Base-by-base conservation (phyloP, 2,329 filamentous ascomycete genomes). In the Paraphoma sp. region DNA sequence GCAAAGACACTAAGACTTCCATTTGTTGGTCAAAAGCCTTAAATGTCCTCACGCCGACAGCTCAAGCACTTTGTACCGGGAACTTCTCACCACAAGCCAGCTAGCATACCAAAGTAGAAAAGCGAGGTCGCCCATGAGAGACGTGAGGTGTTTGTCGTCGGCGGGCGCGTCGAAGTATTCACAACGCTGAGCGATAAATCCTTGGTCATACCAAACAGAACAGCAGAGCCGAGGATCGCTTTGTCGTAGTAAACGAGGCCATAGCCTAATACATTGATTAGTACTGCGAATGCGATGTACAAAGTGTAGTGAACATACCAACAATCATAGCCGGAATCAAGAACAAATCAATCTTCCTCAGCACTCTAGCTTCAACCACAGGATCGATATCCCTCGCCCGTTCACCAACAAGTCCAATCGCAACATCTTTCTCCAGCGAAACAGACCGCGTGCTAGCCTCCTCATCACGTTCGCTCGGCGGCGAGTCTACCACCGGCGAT, bases 41-140 rank as follows among this genome's bases (percentile, higher is more conserved):
- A 23, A n/a, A 23, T 23, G 5, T 23, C 23, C 23, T 23, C 23
- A 2, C 23, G 2, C 23, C 23, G 23, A 23, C 23, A 23, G 23
- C 23, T 23, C 23, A 23, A 23, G 5, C 5, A 23, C 23, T 23
- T 23, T 23, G 23, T 23, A 23, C 23, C 5, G 23, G 23, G 23
- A 5, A 23, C 3, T 23, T 23, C 2, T 23, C 5, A 23, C 23
- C 23, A 92, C 3, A 90, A 78, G 0, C 90, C 90, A 0, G 84
- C 86, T 2, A 93, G 81, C 88, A 91, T 90, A 38, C 90, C 90
- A 63, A 93, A 92, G 78, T 92, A 93, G 79, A 93, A 92, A 67
- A 92, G 81, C 0, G 88, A 92, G 0, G 89, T 92, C 2, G 90
- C 90, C 90, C 89, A 93, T 63, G 84, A 88, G 29, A 93, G 83